These are phyloP conservation scores for Opeltia flavorubescens DNA, from an alignment of 495 filamentous ascomycete species.

Conservation along the genomic window DNA sequence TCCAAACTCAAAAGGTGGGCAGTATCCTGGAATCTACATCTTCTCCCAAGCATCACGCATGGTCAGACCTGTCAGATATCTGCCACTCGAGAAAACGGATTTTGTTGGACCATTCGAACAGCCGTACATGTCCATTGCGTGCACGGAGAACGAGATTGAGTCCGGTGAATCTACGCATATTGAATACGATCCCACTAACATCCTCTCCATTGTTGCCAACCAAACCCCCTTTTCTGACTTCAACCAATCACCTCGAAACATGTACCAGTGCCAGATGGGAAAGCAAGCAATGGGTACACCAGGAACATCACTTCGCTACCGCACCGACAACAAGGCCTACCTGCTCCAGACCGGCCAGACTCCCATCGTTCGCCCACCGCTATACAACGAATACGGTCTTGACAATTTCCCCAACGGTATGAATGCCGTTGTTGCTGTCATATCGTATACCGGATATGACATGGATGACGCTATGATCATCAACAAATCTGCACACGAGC, in stretches of 20 bases:
- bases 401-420: slow-evolving; percentile 98
- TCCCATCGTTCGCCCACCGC: slow-evolving; percentile 76
- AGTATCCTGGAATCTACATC: slow-evolving; percentile 93
- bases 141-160: slow-evolving; percentile 67
- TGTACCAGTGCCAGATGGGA: slow-evolving; percentile 99
- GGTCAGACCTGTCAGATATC: slow-evolving; percentile 83
- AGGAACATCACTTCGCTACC: slow-evolving; percentile 68
- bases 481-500: slow-evolving; percentile 94
- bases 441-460: slow-evolving; percentile 97
- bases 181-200: slow-evolving; percentile 89
- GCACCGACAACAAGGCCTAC: slow-evolving; percentile 95
- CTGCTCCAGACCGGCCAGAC: slow-evolving; percentile 91
- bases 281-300: slow-evolving; percentile 99
- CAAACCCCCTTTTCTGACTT: slow-evolving; percentile 98
- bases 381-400: slow-evolving; percentile 91
- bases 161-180: slow-evolving; percentile 83
- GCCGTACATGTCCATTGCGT: slow-evolving; percentile 96
- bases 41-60: slow-evolving; percentile 73
- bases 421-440: slow-evolving; percentile 93
- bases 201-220: slow-evolving; percentile 93
- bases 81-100: slow-evolving; percentile 71
- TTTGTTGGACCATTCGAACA: slow-evolving; percentile 88
- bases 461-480: slow-evolving; percentile 99
- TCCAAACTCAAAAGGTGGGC: slow-evolving; percentile 71
- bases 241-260: slow-evolving; percentile 97